Conservation (phyloP, 108 stramenopile genomes). For the Cyclotella atomus region DNA sequence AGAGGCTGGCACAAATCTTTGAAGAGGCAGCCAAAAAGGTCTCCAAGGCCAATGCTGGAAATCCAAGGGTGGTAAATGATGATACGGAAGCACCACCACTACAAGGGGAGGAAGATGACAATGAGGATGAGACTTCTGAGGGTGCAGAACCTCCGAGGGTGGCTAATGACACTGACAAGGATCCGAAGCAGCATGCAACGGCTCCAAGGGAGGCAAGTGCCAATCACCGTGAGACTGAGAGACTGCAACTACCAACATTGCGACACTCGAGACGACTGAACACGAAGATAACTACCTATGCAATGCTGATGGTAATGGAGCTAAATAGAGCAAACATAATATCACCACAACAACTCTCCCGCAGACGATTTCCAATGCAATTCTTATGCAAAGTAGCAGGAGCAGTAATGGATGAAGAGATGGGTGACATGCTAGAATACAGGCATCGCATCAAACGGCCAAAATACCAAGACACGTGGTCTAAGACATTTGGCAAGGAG, state of each 20-base stretch:
- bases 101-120: too few relatives aligned
- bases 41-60: background rate
- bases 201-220: background rate
- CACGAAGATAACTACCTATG: background rate
- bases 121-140: too few relatives aligned
- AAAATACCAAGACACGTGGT: background rate
- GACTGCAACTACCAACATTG: background rate
- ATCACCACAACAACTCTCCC: background rate
- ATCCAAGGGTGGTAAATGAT: too few relatives aligned
- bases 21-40: background rate
- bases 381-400: background rate
- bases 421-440: conserved; percentile 7
- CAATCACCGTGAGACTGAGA: background rate
- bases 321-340: background rate
- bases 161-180: background rate
- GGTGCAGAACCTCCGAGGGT: too few relatives aligned
- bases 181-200: background rate
- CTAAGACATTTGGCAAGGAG: conserved; percentile 1
- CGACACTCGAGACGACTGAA: background rate
- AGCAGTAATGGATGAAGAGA: background rate
- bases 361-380: background rate
- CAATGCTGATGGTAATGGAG: background rate
- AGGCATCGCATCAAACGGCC: background rate
- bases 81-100: too few relatives aligned
- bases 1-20: background rate